These are phyloP conservation scores for Hemileccinum impolitum DNA, from an alignment of 768 basidiomycete genomes.

Conservation along the genomic window DNA sequence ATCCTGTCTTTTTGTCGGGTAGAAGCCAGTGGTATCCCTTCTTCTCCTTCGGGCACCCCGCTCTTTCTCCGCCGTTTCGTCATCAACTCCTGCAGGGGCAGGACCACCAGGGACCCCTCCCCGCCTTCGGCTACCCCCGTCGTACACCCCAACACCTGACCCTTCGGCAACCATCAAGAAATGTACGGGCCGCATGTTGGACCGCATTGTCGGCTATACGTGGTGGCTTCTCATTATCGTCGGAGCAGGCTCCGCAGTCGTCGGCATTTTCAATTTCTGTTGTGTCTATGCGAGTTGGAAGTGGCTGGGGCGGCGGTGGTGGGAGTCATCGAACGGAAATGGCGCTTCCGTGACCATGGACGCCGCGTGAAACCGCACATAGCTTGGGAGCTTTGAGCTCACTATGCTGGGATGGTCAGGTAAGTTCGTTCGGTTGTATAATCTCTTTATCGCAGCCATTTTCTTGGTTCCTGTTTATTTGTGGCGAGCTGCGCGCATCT, in stretches of 20 bases:
- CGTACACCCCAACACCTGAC: conserved; percentile 53
- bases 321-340: conserved; percentile 11
- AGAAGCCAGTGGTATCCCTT: conserved; percentile 87
- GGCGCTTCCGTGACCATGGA: conserved; percentile 5
- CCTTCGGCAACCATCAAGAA: conserved; percentile 53
- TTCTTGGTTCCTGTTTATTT: not conserved
- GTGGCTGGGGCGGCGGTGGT: conserved; percentile 46
- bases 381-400: no score
- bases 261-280: conserved; percentile 71
- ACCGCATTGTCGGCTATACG: conserved; percentile 69
- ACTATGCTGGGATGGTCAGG: not conserved
- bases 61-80: conserved; percentile 17
- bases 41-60: conserved; percentile 54
- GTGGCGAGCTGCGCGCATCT: not conserved
- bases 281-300: conserved; percentile 65
- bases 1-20: not conserved
- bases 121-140: conserved; percentile 46
- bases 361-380: conserved; percentile 12
- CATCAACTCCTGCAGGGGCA: conserved; percentile 23
- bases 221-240: conserved; percentile 78
- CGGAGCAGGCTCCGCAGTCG: conserved; percentile 70
- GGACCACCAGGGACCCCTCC: conserved; percentile 30
- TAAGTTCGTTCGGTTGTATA: not conserved
- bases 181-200: conserved; percentile 61
- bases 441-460: not conserved